Base-by-base conservation (phyloP, 2,329 filamentous ascomycete species). In the Sphaerulina vaccinii region DNA sequence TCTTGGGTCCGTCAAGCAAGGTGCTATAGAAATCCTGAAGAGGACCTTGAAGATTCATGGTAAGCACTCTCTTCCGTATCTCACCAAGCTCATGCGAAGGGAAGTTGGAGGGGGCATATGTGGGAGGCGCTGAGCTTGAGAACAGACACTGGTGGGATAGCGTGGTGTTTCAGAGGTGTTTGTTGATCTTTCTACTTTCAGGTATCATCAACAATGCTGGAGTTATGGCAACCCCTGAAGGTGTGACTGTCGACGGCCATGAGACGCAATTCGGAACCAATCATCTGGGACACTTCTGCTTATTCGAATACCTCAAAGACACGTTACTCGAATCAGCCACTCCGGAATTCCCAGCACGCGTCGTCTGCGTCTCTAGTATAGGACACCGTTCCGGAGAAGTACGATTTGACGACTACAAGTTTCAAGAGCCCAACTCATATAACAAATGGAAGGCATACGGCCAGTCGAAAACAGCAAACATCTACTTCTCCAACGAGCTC, bases 261-360 rank as follows among this genome's bases (percentile, higher is more conserved):
- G 79, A 83, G 57, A 61, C 63, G 0, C 78, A 82, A 49, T 76
- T 82, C 53, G 79, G 72, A 24, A 75, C 72, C 5, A 79, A 54
- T 19, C 74, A 74, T 35, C 13, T n/a, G 38, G 44, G 68, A 3
- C 77, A 81, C 55, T 83, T 82, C 66, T 70, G 81, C 0, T 70
- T 82, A 10, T 76, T 79, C 53, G 69, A 78, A 19, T 70, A 80
- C 2, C 67, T 83, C 19, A 75, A 75, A 21, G 7, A 76, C 0
- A 61, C 70, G 0, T 62, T 82, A 5, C 62, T 80, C 0, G 57
- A 68, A 0, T 69, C 70, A 3, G 58, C 70, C 1, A 73, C 70
- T 0, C 62, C 72, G 0, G 57, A 62, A 0, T 77, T 75, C 50
- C 61, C 71, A 3, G 79, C 76, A 0, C 71, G 79, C 1, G 74